Percentiles rank a stretch among this genome's conserved stretches.
phyloP scores from a whole-genome alignment of 2,329 filamentous ascomycete species.

The Pseudogymnoascus sp. region DNA sequence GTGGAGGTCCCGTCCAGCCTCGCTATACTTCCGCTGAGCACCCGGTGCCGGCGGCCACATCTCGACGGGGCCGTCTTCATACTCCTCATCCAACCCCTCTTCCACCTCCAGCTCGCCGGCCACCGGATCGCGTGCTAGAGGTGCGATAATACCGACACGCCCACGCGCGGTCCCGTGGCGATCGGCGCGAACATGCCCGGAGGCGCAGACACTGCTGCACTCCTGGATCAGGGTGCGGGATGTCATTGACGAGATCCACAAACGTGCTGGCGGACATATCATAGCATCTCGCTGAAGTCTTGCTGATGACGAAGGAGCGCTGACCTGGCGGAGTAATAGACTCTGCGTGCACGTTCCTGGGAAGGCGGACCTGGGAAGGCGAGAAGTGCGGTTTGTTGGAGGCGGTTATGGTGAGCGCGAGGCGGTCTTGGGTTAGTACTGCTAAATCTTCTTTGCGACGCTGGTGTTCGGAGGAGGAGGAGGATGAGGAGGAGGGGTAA shows the following conservation, averaged over 20 bases:
- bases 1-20: constrained; percentile 32
- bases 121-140: background rate
- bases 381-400: constrained; percentile 34
- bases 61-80: constrained; percentile 17
- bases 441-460: constrained; percentile 8
- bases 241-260: constrained; percentile 53
- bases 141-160: background rate
- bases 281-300: constrained; percentile 51
- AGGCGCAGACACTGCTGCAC: constrained; percentile 39
- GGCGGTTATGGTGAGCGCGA: constrained; percentile 20
- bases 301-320: constrained; percentile 42
- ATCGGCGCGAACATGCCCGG: constrained; percentile 41
- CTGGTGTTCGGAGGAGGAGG: background rate
- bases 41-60: constrained; percentile 33
- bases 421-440: constrained; percentile 21
- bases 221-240: constrained; percentile 31
- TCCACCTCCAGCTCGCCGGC: constrained; percentile 15
- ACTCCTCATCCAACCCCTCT: constrained; percentile 23
- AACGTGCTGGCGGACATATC: constrained; percentile 47
- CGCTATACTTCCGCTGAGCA: constrained; percentile 18
- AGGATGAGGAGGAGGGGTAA: background rate
- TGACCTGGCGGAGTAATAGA: constrained; percentile 29
- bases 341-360: constrained; percentile 42
- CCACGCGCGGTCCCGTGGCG: constrained; percentile 27
- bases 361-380: constrained; percentile 32